Conservation (phyloP, 2,329 filamentous ascomycete genomes). For the Penicillium decumbens region DNA sequence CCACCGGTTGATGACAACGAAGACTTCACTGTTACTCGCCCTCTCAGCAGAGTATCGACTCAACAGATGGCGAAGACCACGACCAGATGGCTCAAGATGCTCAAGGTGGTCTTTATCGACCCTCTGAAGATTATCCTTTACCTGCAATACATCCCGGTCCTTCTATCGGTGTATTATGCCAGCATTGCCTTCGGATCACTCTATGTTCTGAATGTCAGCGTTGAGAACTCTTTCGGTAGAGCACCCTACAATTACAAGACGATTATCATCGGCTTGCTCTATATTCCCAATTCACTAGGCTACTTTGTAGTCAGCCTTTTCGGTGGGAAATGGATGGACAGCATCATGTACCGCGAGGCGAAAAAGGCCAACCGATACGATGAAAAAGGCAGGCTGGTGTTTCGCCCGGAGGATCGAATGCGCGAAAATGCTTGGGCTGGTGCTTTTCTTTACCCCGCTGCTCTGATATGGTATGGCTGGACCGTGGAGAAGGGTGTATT, state of each 20-base stretch:
- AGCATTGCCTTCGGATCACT: constrained; percentile 70
- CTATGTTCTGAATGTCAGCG: constrained; percentile 72
- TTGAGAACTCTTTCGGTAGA: constrained; percentile 64
- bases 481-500: constrained; percentile 58
- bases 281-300: constrained; percentile 70
- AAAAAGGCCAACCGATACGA: constrained; percentile 65
- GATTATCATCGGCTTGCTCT: constrained; percentile 68
- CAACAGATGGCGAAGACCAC: constrained; percentile 57
- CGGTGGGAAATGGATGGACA: constrained; percentile 73
- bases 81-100: constrained; percentile 50
- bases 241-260: constrained; percentile 65
- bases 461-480: constrained; percentile 75
- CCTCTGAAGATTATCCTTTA: constrained; percentile 67
- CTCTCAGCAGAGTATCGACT: constrained; percentile 54
- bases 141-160: constrained; percentile 68
- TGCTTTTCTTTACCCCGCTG: constrained; percentile 63
- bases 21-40: constrained; percentile 23
- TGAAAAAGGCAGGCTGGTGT: constrained; percentile 60
- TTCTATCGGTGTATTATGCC: constrained; percentile 68
- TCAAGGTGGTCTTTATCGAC: constrained; percentile 64
- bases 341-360: constrained; percentile 74
- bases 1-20: constrained; percentile 27
- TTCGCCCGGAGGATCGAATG: constrained; percentile 75
- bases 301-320: constrained; percentile 65
- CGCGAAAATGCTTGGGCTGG: constrained; percentile 76